These are phyloP conservation scores for Parastagonospora avenae DNA, from an alignment of 2,329 filamentous ascomycete genomes.

Conservation along the genomic window DNA sequence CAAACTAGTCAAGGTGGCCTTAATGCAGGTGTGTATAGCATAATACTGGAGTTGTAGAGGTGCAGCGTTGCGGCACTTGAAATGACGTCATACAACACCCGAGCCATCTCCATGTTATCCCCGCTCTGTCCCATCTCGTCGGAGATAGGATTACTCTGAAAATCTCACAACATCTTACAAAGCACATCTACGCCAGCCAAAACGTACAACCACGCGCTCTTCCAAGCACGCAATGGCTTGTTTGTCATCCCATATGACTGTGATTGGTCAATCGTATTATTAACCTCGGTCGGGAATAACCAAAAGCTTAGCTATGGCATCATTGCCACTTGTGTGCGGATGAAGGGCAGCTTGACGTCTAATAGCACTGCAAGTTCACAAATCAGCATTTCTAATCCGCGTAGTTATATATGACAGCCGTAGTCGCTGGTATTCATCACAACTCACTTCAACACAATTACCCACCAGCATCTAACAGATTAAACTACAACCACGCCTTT, in stretches of 20 bases:
- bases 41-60: neutral
- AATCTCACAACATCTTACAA: conserved; percentile 7
- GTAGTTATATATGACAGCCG: conserved; percentile 26
- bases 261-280: conserved; percentile 30
- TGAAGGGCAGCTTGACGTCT: conserved; percentile 9
- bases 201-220: neutral
- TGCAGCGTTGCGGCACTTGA: neutral
- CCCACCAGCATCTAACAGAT: conserved; percentile 1
- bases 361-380: neutral
- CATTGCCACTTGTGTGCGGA: conserved; percentile 34
- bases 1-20: no score
- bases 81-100: conserved; percentile 4
- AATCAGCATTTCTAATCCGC: conserved; percentile 37
- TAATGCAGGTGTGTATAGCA: no score
- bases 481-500: neutral
- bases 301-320: conserved; percentile 31
- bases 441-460: conserved; percentile 16
- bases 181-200: neutral
- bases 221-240: conserved; percentile 30
- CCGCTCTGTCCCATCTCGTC: neutral
- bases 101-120: neutral
- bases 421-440: conserved; percentile 3
- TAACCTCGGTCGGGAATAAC: conserved; percentile 38
- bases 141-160: neutral
- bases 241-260: conserved; percentile 28